Conservation (phyloP, 2,329 filamentous ascomycete species). For the Ascochyta viciae-villosae region DNA sequence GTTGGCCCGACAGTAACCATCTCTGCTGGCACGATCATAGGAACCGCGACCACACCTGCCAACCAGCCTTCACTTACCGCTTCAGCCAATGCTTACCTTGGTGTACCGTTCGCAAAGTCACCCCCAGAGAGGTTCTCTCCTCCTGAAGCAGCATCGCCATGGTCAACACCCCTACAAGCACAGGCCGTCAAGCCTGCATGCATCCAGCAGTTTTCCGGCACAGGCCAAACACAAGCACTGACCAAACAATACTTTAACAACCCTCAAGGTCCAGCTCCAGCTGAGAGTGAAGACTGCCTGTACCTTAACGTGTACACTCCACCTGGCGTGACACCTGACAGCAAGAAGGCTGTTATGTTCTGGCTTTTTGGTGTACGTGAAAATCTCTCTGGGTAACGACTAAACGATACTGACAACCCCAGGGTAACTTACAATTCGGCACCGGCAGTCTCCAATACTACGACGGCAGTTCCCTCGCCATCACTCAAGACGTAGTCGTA, state of each 20-base stretch:
- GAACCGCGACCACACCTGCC: conserved; percentile 8
- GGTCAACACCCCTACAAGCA: conserved; percentile 20
- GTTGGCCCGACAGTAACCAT: conserved; percentile 14
- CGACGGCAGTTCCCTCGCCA: conserved; percentile 35
- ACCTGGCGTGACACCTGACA: conserved; percentile 5
- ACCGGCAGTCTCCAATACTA: conserved; percentile 23
- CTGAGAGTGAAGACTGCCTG: conserved; percentile 48
- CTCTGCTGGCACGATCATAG: conserved; percentile 15
- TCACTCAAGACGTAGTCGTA: conserved; percentile 31
- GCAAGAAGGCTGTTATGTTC: conserved; percentile 26
- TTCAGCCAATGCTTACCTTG: conserved; percentile 21
- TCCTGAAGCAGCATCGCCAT: conserved; percentile 21
- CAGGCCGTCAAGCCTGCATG: conserved; percentile 22
- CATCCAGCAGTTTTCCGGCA: conserved; percentile 26
- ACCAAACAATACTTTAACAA: conserved; percentile 21
- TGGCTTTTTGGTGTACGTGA: conserved; percentile 10
- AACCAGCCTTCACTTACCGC: conserved; percentile 19
- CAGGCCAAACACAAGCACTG: conserved; percentile 11
- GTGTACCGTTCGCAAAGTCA: conserved; percentile 23
- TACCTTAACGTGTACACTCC: conserved; percentile 48
- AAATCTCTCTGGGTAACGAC: neutral
- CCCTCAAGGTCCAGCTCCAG: conserved; percentile 17
- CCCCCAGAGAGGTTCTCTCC: conserved; percentile 25
- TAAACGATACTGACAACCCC: conserved; percentile 17
- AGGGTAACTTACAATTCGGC: conserved; percentile 34